Evolutionary conservation across 1,284 basidiomycete species (phyloP).

Genomic region (Tilletia caries): DNA sequence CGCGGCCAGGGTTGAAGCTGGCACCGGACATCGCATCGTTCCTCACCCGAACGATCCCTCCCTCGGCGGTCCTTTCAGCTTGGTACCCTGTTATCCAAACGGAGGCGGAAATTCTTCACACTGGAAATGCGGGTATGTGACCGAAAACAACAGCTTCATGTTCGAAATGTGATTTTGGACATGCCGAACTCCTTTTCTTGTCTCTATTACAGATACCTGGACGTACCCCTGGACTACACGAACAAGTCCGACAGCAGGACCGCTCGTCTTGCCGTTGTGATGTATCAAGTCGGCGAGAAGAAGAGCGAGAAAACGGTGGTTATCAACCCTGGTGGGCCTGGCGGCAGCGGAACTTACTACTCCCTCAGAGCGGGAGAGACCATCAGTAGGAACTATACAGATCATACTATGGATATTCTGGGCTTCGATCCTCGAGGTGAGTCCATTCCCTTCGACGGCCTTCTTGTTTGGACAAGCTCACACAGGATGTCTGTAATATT

Average conservation of each 20-base stretch:
- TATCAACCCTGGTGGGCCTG: slow-evolving; percentile 32
- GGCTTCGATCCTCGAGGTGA: slow-evolving; percentile 28
- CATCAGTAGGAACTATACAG: slow-evolving; percentile 16
- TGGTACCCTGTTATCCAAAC: background rate
- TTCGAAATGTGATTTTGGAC: background rate
- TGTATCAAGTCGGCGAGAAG: slow-evolving; percentile 16
- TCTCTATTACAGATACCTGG: slow-evolving; percentile 24
- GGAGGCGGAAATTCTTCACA: background rate
- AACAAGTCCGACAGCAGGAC: slow-evolving; percentile 22
- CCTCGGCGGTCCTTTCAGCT: background rate
- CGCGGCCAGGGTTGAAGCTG: too few species aligned
- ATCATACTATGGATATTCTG: slow-evolving; percentile 24
- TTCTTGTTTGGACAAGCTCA: too few species aligned
- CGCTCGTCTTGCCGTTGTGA: slow-evolving; percentile 23
- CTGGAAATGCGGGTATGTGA: slow-evolving; percentile 4
- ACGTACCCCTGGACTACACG: slow-evolving; percentile 35
- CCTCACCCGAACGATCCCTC: background rate
- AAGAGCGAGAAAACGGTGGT: slow-evolving; percentile 17
- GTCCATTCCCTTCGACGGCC: background rate
- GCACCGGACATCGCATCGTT: background rate
- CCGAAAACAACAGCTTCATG: background rate
- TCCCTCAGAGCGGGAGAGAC: slow-evolving; percentile 20
- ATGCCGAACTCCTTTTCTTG: background rate
- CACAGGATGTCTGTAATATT: too few species aligned
- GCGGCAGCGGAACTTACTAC: slow-evolving; percentile 24